Base-by-base conservation (phyloP, 306 rosid genomes). In the Macrotyloma uniflorum region DNA sequence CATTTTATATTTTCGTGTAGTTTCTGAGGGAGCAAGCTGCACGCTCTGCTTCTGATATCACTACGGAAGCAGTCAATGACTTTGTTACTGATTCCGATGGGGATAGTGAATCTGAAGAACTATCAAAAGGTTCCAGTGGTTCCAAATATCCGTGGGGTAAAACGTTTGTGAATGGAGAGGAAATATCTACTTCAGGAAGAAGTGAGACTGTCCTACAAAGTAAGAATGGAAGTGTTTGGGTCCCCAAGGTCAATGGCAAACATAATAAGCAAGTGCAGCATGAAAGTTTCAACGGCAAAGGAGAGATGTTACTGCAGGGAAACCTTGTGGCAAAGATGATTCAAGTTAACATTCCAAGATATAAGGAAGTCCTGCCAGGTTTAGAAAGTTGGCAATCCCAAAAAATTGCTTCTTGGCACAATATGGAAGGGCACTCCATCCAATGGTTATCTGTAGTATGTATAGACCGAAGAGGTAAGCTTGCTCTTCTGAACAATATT, bases 11-110 rank as follows among this genome's bases (percentile, higher is more conserved):
- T 65, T 38, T 57, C 79, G 19, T 85, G 75, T 75, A 96, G 99
- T 96, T 96, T 89, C 88, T 96, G 77, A 90, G 87, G 83, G 98
- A 96, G 85, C 99, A 96, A 83, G 99, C 99, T 80, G 88, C 93
- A n/a, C 87, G 88, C 36, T 91, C 94, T 43, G 99, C 91, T 72
- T 87, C 88, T 79, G 99, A 96, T 80, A 96, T 96, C 77, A 96
- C 98, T 61, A 88, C 91, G 46, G 97, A 96, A 83, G 87, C 92
- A 64, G 85, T 93, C 58, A 90, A 85, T 40, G 91, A 91, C 70
- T 91, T 93, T 55, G 73, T 89, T 66, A 80, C 87, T 77, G 93
- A 95, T 84, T 93, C 94, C 54, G 97, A 81, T 49, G 91, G 84
- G 73, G 90, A 90, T 74, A 91, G 93, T 63, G 93, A 91, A 70